A percentile compares a stretch with the other conserved stretches of the same genome.
Conservation (phyloP, 768 basidiomycete species). For the Russula olivacea region DNA sequence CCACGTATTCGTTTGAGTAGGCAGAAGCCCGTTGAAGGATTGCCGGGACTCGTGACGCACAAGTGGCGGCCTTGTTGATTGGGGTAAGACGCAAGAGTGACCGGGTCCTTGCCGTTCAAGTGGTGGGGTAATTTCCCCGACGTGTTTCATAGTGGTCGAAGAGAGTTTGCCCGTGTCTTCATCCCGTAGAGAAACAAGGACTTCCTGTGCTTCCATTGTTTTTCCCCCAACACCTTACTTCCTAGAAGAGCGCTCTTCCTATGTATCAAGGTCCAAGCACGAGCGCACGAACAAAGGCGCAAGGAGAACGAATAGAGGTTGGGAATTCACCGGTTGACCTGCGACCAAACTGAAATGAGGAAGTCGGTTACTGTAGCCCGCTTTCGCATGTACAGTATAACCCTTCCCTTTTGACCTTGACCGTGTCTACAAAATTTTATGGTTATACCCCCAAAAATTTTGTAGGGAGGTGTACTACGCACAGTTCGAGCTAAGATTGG, state of each 20-base stretch:
- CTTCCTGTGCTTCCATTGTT: neutral
- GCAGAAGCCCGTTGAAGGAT: neutral
- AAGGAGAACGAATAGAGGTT: neutral
- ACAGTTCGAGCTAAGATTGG: neutral
- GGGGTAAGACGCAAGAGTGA: neutral
- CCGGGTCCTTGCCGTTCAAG: neutral
- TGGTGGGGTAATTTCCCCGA: neutral
- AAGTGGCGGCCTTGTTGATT: neutral
- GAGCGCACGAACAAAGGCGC: neutral
- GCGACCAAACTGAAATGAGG: too few species aligned
- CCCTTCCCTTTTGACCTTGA: neutral
- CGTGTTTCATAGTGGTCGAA: neutral
- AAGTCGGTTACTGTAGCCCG: neutral
- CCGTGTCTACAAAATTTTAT: too few species aligned
- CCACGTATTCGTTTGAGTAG: neutral
- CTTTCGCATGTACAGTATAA: neutral
- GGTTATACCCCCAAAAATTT: neutral
- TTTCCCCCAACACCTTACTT: neutral
- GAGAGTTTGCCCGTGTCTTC: neutral
- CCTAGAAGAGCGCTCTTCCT: neutral
- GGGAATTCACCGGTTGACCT: neutral
- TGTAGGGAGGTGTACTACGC: neutral
- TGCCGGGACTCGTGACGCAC: neutral
- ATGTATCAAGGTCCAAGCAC: neutral
- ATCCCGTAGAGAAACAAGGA: neutral